phyloP scores from a whole-genome alignment of 2,329 filamentous ascomycete species.

The Parascedosporium putredinis region DNA sequence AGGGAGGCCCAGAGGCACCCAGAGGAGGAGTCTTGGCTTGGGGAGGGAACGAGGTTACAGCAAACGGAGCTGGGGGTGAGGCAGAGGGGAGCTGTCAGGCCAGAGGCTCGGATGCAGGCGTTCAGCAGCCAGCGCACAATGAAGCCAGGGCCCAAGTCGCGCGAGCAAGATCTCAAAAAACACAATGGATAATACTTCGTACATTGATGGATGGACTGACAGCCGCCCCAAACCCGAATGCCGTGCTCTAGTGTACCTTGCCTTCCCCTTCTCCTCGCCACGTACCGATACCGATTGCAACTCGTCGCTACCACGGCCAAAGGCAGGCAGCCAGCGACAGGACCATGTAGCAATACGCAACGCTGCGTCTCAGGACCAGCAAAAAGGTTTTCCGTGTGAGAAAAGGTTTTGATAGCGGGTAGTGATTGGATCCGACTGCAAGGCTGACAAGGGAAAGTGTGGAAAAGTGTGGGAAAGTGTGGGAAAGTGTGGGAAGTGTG shows the following conservation, averaged over 20 bases:
- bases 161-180: too few species aligned
- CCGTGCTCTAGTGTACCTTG: too few species aligned
- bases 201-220: too few species aligned
- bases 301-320: too few species aligned
- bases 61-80: too few species aligned
- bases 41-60: not conserved
- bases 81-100: too few species aligned
- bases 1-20: not conserved
- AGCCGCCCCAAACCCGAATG: too few species aligned
- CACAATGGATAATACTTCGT: not conserved
- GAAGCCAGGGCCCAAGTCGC: too few species aligned
- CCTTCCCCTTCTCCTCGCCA: too few species aligned
- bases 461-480: not conserved
- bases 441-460: conserved; percentile 22
- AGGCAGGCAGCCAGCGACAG: not conserved
- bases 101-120: too few species aligned
- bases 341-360: not conserved
- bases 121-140: too few species aligned
- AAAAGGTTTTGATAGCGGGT: not conserved
- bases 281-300: too few species aligned
- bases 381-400: not conserved
- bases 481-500: conserved; percentile 3
- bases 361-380: conserved; percentile 18
- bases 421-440: conserved; percentile 21
- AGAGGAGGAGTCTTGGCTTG: not conserved